These are phyloP conservation scores for Phytophthora uliginosa DNA, from an alignment of 352 stramenopile genomes.

Conservation along the genomic window DNA sequence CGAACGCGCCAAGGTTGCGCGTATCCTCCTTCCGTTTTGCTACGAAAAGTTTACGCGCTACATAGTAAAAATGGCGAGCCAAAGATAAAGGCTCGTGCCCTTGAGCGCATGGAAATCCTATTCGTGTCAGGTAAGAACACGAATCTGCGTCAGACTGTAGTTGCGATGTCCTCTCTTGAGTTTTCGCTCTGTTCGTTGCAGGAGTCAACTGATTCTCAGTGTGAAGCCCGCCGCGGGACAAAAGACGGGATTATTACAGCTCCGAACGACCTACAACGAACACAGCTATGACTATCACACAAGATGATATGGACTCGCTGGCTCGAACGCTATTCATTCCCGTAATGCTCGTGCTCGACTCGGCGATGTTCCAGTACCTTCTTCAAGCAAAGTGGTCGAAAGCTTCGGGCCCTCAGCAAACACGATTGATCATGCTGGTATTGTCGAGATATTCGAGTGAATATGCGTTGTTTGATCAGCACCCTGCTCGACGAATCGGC, in stretches of 20 bases:
- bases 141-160: background rate
- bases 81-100: background rate
- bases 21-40: background rate
- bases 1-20: background rate
- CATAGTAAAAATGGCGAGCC: background rate
- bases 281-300: background rate
- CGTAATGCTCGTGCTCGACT: background rate
- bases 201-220: background rate
- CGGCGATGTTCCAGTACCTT: slow-evolving; percentile 2
- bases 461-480: background rate
- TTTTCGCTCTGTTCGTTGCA: background rate
- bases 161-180: background rate
- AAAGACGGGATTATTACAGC: background rate
- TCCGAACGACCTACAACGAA: background rate
- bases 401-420: background rate
- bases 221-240: background rate
- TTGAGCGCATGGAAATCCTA: background rate
- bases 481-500: no score
- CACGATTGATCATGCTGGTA: background rate
- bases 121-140: background rate
- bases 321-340: background rate
- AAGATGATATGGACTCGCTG: background rate
- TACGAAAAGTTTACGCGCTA: background rate
- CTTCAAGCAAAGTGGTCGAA: background rate
- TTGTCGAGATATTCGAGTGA: background rate